Evolutionary conservation across 2,329 filamentous ascomycete species (phyloP), one percentile per base, ranked within the genome.

Genomic region (Xylaria polymorpha): DNA sequence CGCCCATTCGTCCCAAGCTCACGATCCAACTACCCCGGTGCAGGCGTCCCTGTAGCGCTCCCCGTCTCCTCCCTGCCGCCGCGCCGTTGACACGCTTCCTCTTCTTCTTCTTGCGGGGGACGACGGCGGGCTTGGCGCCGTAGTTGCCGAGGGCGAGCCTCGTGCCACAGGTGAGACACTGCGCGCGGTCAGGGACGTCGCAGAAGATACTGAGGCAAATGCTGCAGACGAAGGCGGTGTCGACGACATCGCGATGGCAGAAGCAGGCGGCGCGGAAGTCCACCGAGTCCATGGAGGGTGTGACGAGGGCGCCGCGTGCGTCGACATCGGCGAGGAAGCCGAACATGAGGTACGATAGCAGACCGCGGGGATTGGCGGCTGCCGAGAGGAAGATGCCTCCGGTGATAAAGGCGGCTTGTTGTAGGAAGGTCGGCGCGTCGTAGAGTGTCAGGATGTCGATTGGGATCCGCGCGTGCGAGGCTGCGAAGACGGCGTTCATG

Each of bases 201-300:
- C 94, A 97, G 79, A 97, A 97, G 75, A 97, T 99, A 80, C 93
- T 97, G 53, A 99, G 84, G 78, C 96, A 99, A 74, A 99, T 94
- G 70, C 93, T 97, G 84, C 96, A 99, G 44, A 99, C 95, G 79
- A 93, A 99, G 9, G 94, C 96, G 1, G 94, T 89, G 80, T 98
- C 94, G 51, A 99, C 91, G 22, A 98, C 94, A 43, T 89, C 89
- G 60, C 95, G 87, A 81, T 99, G 96, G 79, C 96, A 99, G 83
- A 99, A 99, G 79, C 96, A 99, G 3, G 96, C 96, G n/a, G 97
- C 95, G 51, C 96, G 90, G 79, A 99, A 99, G 81, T 99, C 97
- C 51, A 99, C 94, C 53, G 92, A 90, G 65, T 94, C 92, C 44
- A 93, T 91, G 8, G 92, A 93, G 0, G 96, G 94, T 4, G 91